Conservation (phyloP, 192 early-diverging fungal genomes). For the Backusella mclennaniae region DNA sequence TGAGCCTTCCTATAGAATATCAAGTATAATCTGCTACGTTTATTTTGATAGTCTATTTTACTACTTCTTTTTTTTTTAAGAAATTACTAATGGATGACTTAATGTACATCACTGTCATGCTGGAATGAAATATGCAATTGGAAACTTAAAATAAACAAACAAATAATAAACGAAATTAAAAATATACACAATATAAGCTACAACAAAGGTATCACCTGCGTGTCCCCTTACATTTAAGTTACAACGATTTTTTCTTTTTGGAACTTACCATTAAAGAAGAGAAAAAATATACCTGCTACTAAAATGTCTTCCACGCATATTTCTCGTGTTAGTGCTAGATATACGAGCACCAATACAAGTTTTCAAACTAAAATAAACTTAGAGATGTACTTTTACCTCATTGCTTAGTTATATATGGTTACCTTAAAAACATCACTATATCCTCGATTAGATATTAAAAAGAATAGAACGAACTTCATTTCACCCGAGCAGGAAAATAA, state of each 20-base stretch:
- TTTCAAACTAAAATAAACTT: background rate
- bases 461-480: background rate
- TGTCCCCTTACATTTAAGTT: background rate
- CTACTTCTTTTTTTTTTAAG: background rate
- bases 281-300: background rate
- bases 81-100: background rate
- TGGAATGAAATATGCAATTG: background rate
- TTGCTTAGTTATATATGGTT: background rate
- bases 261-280: background rate
- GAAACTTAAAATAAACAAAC: background rate
- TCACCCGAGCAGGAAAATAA: background rate
- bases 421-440: background rate
- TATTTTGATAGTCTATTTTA: background rate
- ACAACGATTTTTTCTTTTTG: slow-evolving; percentile 5
- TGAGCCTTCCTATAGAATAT: background rate
- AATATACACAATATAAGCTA: background rate
- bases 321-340: background rate
- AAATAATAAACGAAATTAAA: slow-evolving; percentile 1
- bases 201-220: background rate
- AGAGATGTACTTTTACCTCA: background rate
- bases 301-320: background rate
- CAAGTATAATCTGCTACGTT: background rate
- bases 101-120: background rate
- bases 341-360: background rate
- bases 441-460: background rate